Conservation (phyloP, 2,329 filamentous ascomycete genomes). For the Diaporthe sp. region DNA sequence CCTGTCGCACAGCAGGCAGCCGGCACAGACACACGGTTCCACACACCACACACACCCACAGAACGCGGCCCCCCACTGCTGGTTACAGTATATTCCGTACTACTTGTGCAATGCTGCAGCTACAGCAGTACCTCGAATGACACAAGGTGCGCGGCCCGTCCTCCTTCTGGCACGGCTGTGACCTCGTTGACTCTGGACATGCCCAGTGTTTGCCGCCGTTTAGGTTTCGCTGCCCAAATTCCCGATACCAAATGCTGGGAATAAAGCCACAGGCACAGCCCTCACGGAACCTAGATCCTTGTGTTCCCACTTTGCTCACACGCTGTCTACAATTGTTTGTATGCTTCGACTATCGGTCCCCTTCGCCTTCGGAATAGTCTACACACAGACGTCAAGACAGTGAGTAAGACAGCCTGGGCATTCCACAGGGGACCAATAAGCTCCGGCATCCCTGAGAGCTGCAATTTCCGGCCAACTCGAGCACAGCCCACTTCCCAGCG, state of each 20-base stretch:
- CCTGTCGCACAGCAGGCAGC: conserved; percentile 2
- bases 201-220: not conserved
- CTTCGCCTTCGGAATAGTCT: not conserved
- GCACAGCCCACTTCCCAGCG: conserved; percentile 17
- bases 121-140: not conserved
- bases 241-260: not conserved
- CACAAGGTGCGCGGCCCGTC: not conserved
- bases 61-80: conserved; percentile 1
- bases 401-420: not conserved
- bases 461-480: conserved; percentile 24
- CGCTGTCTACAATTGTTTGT: not conserved
- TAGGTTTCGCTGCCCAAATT: not conserved
- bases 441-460: conserved; percentile 12
- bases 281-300: not conserved
- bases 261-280: not conserved
- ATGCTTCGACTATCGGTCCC: not conserved
- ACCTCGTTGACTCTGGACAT: not conserved
- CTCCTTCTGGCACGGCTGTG: not conserved
- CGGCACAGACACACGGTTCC: not conserved
- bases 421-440: conserved; percentile 11
- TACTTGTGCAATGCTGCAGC: not conserved
- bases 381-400: not conserved
- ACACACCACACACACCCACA: not conserved
- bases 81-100: not conserved
- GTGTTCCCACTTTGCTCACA: not conserved